Evolutionary conservation across 371 early-diverging fungal genomes (phyloP).

Genomic region (Mucor circinelloides): DNA sequence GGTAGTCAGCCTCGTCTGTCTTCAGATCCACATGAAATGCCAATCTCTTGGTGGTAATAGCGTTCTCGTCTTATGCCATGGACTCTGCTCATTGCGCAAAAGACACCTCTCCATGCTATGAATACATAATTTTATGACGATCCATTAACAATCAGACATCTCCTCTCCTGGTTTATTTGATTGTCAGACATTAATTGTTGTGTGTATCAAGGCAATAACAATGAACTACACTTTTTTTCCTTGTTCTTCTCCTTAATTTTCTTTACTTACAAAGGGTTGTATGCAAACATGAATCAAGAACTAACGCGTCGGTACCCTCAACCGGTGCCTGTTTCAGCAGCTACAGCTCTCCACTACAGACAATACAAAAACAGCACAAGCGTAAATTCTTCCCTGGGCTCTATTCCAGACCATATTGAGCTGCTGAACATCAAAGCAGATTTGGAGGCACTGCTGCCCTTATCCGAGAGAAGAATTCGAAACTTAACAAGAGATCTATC

Average conservation of each 20-base stretch:
- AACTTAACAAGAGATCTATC: slow-evolving; percentile 34
- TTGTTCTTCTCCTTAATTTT: background rate
- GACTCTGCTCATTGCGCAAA: background rate
- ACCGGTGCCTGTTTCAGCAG: slow-evolving; percentile 36
- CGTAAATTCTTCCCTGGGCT: slow-evolving; percentile 27
- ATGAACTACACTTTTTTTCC: background rate
- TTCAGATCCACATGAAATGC: background rate
- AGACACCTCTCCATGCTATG: background rate
- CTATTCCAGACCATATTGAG: slow-evolving; percentile 40
- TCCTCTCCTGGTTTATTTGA: background rate
- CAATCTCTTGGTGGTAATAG: background rate
- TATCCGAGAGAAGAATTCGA: slow-evolving; percentile 33
- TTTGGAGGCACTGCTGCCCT: slow-evolving; percentile 38
- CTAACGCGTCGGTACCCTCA: slow-evolving; percentile 26
- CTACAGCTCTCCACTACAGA: slow-evolving; percentile 33
- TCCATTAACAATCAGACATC: background rate
- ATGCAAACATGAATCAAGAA: slow-evolving; percentile 13
- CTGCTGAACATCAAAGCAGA: slow-evolving; percentile 42
- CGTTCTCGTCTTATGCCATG: background rate
- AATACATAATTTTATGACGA: background rate
- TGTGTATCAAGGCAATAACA: background rate
- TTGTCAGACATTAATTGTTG: background rate
- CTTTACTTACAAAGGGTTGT: background rate
- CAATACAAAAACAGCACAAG: slow-evolving; percentile 28
- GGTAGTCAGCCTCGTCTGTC: too few relatives aligned